Percentiles rank a stretch among this genome's conserved stretches.
These are phyloP conservation scores for Neoboletus brunneissimus DNA, from an alignment of 768 basidiomycete genomes.

Conservation along the genomic window DNA sequence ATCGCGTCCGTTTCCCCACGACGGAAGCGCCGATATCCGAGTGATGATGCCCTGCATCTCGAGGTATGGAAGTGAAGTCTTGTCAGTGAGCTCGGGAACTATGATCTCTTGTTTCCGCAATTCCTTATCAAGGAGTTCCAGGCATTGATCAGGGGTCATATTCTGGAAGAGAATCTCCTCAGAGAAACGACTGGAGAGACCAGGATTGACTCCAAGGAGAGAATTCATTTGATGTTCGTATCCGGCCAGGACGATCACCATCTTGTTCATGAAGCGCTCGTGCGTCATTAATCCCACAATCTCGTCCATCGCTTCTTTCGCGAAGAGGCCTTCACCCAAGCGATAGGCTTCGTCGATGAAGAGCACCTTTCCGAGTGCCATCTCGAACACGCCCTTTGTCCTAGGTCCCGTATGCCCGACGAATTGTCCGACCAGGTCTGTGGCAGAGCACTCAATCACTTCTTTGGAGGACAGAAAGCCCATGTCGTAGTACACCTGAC, in stretches of 20 bases:
- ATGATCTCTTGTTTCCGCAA: not conserved
- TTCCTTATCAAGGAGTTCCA: not conserved
- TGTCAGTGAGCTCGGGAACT: not conserved
- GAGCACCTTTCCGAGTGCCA: not conserved
- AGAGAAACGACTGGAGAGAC: not conserved
- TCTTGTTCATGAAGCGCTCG: not conserved
- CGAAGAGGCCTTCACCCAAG: not conserved
- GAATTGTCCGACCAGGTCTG: not conserved
- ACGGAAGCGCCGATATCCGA: not conserved
- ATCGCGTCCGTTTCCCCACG: not conserved
- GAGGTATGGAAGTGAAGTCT: not conserved
- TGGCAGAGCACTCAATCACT: not conserved
- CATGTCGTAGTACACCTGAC: not conserved
- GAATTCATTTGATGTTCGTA: not conserved
- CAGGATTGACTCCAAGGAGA: not conserved
- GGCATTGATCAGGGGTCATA: not conserved
- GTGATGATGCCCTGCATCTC: not conserved
- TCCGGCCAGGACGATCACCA: not conserved
- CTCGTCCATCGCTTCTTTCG: not conserved
- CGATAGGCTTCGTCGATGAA: not conserved
- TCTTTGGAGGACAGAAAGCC: not conserved
- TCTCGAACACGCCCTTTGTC: not conserved
- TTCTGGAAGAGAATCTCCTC: not conserved
- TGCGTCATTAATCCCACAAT: not conserved
- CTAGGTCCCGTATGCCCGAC: not conserved